Evolutionary conservation across 2,329 filamentous ascomycete species (phyloP).

Genomic region (Hymenoscyphus salicellus): DNA sequence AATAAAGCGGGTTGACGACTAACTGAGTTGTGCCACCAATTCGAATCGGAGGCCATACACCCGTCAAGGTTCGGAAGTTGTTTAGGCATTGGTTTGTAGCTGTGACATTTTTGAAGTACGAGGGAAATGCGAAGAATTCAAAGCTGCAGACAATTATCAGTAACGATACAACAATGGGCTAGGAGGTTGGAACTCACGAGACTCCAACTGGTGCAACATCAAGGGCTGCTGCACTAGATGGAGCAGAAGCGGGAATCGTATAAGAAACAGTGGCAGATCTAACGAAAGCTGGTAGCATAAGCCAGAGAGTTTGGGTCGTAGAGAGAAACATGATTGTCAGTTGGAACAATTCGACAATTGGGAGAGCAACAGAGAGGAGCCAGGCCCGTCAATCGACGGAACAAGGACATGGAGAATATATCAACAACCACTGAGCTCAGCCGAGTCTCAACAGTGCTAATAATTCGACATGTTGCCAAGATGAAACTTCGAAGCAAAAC

Average conservation of each 20-base stretch:
- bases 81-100: conserved; percentile 50
- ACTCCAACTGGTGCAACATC: conserved; percentile 45
- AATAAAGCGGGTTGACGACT: conserved; percentile 10
- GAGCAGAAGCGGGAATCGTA: conserved; percentile 25
- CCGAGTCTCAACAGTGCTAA: background rate
- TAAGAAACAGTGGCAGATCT: conserved; percentile 21
- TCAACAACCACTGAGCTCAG: background rate
- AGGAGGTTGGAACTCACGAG: conserved; percentile 38
- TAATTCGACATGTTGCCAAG: background rate
- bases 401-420: background rate
- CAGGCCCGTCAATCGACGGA: too few species aligned
- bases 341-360: background rate
- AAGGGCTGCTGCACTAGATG: conserved; percentile 28
- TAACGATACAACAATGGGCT: background rate
- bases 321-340: conserved; percentile 14
- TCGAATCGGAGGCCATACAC: conserved; percentile 51
- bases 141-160: conserved; percentile 37
- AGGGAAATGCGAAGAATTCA: conserved; percentile 56
- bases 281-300: conserved; percentile 17
- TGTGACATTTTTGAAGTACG: conserved; percentile 51
- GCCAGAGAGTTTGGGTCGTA: conserved; percentile 17
- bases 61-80: conserved; percentile 50
- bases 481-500: background rate
- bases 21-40: conserved; percentile 58
- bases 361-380: background rate